Conservation (phyloP, 2,329 filamentous ascomycete species). For the Cercospora sesami region DNA sequence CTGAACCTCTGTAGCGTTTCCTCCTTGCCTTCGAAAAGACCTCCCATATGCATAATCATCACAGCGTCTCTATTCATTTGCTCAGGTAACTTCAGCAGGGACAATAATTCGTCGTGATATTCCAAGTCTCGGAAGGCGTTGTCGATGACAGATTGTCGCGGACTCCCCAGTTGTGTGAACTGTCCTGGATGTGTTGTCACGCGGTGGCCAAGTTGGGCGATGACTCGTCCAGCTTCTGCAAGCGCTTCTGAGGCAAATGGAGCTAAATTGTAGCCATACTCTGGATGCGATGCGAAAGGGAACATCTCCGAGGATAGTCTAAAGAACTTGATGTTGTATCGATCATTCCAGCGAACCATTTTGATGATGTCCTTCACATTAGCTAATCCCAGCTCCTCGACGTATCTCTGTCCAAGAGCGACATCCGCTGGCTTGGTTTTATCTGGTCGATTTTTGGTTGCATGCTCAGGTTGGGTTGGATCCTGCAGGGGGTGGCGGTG, state of each 20-base stretch:
- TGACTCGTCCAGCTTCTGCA: constrained; percentile 72
- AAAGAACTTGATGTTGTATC: constrained; percentile 89
- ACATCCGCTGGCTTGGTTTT: constrained; percentile 66
- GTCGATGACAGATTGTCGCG: constrained; percentile 71
- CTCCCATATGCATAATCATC: constrained; percentile 93
- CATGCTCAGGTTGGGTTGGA: constrained; percentile 72
- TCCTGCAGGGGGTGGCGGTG: constrained; percentile 80
- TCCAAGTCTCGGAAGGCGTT: constrained; percentile 78
- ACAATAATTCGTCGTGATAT: constrained; percentile 84
- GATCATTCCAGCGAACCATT: constrained; percentile 89
- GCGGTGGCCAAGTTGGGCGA: constrained; percentile 76
- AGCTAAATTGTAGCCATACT: constrained; percentile 77
- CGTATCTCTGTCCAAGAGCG: constrained; percentile 67
- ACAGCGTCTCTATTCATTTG: constrained; percentile 83
- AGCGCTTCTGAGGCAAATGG: constrained; percentile 79
- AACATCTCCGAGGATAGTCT: constrained; percentile 95
- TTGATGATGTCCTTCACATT: constrained; percentile 83
- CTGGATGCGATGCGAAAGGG: constrained; percentile 85
- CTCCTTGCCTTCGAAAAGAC: constrained; percentile 81
- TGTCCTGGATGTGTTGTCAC: constrained; percentile 89
- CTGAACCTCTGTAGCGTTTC: constrained; percentile 78
- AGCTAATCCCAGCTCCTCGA: constrained; percentile 74
- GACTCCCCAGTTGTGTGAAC: constrained; percentile 89
- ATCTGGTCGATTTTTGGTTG: constrained; percentile 84
- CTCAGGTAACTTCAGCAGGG: constrained; percentile 71